phyloP scores from a whole-genome alignment of 1,139 yeast species.

The Protomyces lactucae-debilis region DNA sequence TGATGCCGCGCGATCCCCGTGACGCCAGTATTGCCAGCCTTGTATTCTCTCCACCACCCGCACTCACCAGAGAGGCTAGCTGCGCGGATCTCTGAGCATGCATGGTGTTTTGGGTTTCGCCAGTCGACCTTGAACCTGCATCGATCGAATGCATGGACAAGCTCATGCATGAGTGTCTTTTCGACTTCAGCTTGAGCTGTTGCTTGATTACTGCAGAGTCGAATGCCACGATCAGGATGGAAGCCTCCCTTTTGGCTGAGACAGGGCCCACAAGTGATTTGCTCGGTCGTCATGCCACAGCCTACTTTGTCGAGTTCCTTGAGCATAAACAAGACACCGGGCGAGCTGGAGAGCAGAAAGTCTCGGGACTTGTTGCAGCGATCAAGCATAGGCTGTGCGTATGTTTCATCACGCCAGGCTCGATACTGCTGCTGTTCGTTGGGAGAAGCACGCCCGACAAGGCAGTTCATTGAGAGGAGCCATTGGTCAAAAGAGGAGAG shows the following conservation, averaged over 20 bases:
- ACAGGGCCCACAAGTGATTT: constrained; percentile 77
- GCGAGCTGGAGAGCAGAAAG: constrained; percentile 38
- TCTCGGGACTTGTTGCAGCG: constrained; percentile 10
- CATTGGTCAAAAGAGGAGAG: constrained; percentile 21
- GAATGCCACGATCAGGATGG: constrained; percentile 80
- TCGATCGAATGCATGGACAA: constrained; percentile 90
- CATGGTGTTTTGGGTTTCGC: constrained; percentile 81
- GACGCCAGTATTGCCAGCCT: constrained; percentile 48
- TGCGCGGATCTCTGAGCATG: constrained; percentile 85
- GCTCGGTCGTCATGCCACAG: constrained; percentile 47
- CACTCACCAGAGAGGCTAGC: constrained; percentile 93
- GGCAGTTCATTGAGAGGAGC: constrained; percentile 18
- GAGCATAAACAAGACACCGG: constrained; percentile 81
- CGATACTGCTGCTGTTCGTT: constrained; percentile 11
- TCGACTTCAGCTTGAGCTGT: constrained; percentile 76
- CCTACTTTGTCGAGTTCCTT: constrained; percentile 74
- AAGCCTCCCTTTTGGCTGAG: constrained; percentile 89
- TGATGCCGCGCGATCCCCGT: constrained; percentile 70
- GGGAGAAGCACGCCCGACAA: constrained; percentile 6
- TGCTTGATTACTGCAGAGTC: constrained; percentile 80
- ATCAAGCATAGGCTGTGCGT: constrained; percentile 10
- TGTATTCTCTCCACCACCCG: constrained; percentile 76
- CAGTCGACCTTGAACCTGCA: constrained; percentile 82
- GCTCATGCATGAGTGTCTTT: constrained; percentile 86
- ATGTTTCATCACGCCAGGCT: constrained; percentile 20